These are phyloP conservation scores for Monosporozyma siamensis DNA, from an alignment of 805 yeast species.

Conservation along the genomic window DNA sequence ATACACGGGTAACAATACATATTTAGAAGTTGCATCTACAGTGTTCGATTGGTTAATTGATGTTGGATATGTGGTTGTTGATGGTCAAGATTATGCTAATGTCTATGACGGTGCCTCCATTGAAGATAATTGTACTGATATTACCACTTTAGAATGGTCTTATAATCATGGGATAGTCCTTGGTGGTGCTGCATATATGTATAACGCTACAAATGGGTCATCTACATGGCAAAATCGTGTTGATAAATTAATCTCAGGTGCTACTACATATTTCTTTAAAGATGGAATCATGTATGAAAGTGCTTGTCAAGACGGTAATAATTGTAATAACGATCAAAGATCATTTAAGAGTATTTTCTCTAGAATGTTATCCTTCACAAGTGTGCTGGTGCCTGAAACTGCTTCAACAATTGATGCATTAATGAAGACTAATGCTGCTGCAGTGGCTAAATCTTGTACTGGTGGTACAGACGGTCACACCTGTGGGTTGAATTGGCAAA, in stretches of 20 bases:
- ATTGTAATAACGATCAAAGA: slow-evolving; percentile 69
- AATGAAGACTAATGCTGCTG: slow-evolving; percentile 45
- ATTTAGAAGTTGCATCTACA: slow-evolving; percentile 41
- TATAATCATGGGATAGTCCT: slow-evolving; percentile 62
- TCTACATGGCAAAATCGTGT: slow-evolving; percentile 43
- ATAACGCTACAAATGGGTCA: slow-evolving; percentile 47
- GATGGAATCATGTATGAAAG: slow-evolving; percentile 48
- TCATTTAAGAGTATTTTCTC: slow-evolving; percentile 64
- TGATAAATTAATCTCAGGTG: slow-evolving; percentile 36
- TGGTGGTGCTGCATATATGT: slow-evolving; percentile 62
- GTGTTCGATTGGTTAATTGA: slow-evolving; percentile 54
- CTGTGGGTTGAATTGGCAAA: slow-evolving; percentile 63
- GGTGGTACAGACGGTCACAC: slow-evolving; percentile 73
- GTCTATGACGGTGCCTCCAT: slow-evolving; percentile 70
- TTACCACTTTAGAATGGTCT: slow-evolving; percentile 49
- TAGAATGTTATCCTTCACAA: slow-evolving; percentile 52
- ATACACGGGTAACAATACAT: slow-evolving; percentile 44
- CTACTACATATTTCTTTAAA: slow-evolving; percentile 41
- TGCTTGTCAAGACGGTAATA: slow-evolving; percentile 41
- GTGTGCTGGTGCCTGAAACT: slow-evolving; percentile 43
- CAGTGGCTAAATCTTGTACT: slow-evolving; percentile 60
- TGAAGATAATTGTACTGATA: slow-evolving; percentile 50
- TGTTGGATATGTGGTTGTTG: slow-evolving; percentile 36
- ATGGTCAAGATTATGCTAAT: slow-evolving; percentile 38
- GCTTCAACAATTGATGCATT: slow-evolving; percentile 34